Percentiles rank a stretch among this genome's conserved stretches.
Conservation (phyloP, 805 yeast species). For the Teunomyces aglyptinius region DNA sequence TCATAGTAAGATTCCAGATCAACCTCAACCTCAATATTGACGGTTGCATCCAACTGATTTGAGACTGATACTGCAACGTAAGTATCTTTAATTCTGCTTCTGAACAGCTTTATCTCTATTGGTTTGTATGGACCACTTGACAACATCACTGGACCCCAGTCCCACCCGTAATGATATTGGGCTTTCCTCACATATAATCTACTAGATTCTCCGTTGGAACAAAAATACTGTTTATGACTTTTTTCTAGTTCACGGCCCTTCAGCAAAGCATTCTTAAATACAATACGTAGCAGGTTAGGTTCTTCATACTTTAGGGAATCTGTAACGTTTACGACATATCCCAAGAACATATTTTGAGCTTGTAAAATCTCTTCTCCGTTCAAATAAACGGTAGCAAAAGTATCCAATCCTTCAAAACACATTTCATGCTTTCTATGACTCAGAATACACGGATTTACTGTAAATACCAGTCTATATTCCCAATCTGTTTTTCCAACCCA, state of each 20-base stretch:
- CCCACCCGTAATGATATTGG: constrained; percentile 58
- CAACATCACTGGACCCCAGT: constrained; percentile 51
- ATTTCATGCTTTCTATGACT: constrained; percentile 23
- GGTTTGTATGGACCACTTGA: constrained; percentile 47
- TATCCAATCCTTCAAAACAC: constrained; percentile 46
- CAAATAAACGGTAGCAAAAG: constrained; percentile 38
- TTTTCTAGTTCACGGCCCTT: constrained; percentile 33
- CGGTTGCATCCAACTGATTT: neutral
- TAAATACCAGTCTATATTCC: constrained; percentile 40
- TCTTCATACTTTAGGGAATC: constrained; percentile 12
- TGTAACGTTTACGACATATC: constrained; percentile 28
- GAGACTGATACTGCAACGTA: neutral
- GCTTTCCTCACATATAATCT: constrained; percentile 49
- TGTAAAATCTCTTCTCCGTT: constrained; percentile 35
- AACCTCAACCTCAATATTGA: neutral
- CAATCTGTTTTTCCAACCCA: constrained; percentile 53
- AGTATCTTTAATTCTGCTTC: neutral
- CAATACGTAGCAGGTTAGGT: constrained; percentile 31
- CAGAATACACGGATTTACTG: neutral
- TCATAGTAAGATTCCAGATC: neutral
- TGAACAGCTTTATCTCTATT: constrained; percentile 18
- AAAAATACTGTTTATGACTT: constrained; percentile 23
- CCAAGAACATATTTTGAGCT: constrained; percentile 45
- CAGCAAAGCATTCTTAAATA: constrained; percentile 37
- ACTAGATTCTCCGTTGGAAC: constrained; percentile 44